Percentiles rank a stretch among this genome's conserved stretches.
phyloP scores from a whole-genome alignment of 495 filamentous ascomycete species.

The Lasiosphaeria ovina region DNA sequence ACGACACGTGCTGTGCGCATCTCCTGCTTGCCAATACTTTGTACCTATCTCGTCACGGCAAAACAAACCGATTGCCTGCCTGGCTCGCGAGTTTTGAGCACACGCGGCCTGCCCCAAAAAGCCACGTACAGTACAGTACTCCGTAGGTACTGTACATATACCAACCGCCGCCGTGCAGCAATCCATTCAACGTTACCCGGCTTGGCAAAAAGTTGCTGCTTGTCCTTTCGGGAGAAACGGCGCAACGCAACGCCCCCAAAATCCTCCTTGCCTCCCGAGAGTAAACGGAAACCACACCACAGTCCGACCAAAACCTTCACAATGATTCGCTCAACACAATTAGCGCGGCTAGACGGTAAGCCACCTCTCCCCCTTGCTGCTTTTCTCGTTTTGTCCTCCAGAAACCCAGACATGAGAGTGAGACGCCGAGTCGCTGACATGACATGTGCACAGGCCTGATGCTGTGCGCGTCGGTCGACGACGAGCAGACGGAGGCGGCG shows the following conservation, averaged over 20 bases:
- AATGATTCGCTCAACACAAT: constrained; percentile 96
- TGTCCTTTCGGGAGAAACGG: background rate
- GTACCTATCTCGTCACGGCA: too few species aligned
- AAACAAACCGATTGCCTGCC: background rate
- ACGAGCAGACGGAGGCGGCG: constrained; percentile 67
- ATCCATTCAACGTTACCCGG: background rate
- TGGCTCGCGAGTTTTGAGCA: background rate
- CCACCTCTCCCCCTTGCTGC: background rate
- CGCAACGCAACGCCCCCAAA: background rate
- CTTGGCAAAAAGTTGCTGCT: too few species aligned
- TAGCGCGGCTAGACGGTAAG: constrained; percentile 87
- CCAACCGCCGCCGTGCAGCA: too few species aligned
- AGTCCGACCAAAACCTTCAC: constrained; percentile 23
- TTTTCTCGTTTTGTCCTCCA: background rate
- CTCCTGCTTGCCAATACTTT: too few species aligned
- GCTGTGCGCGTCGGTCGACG: constrained; percentile 92
- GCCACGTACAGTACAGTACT: background rate
- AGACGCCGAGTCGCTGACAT: background rate
- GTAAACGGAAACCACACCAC: background rate
- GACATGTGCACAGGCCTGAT: constrained; percentile 65
- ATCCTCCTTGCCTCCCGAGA: background rate
- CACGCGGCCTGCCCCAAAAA: background rate
- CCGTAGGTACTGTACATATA: too few species aligned
- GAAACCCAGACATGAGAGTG: background rate
- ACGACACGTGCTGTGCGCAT: too few species aligned